Base-by-base conservation (phyloP, 768 basidiomycete species). In the Leccinellum luteum region DNA sequence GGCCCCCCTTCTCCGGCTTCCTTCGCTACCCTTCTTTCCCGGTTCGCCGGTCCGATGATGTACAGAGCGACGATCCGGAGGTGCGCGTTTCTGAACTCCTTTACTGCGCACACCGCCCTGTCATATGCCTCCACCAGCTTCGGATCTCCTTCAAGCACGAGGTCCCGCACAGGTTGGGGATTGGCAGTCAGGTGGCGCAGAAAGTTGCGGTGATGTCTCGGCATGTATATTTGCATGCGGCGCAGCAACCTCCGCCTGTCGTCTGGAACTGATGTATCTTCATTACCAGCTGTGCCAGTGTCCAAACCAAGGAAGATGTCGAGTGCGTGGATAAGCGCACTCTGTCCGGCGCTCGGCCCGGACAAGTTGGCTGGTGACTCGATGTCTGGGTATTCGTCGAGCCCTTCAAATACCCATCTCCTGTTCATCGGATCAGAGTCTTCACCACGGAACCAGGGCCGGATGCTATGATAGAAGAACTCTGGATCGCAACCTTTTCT, bases 311-410 rank as follows among this genome's bases (percentile, higher is more conserved):
- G 77, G 66, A 90, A 91, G 28, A 86, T 75, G 59, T 90, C 89
- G 12, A 91, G 72, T 6, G 84, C 82, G 56, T 90, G 89, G 13
- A 94, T 81, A 21, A 93, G 74, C 4, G 86, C 80, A 66, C 89
- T 90, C 73, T 94, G 92, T 0, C 90, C 92, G 2, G 92, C 92
- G 61, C 85, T 89, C 8, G 92, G 87, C 2, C 92, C 92, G 1
- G 86, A 86, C 31, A 89, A 76, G 61, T 88, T 81, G 6, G 72
- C 75, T 1, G 81, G 81, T n/a, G 73, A 60, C 9, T 66, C 65
- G 7, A 82, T 72, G 4, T 73, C 75, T 0, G 75, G 75, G 55
- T 79, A 76, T 50, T 75, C 73, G 6, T 79, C 80, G 9, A 84
- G 72, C 3, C 87, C 89, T 52, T 86, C 81, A 55, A 87, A 92